Conservation (phyloP, 2,329 filamentous ascomycete species). For the Beauveria asiatica region DNA sequence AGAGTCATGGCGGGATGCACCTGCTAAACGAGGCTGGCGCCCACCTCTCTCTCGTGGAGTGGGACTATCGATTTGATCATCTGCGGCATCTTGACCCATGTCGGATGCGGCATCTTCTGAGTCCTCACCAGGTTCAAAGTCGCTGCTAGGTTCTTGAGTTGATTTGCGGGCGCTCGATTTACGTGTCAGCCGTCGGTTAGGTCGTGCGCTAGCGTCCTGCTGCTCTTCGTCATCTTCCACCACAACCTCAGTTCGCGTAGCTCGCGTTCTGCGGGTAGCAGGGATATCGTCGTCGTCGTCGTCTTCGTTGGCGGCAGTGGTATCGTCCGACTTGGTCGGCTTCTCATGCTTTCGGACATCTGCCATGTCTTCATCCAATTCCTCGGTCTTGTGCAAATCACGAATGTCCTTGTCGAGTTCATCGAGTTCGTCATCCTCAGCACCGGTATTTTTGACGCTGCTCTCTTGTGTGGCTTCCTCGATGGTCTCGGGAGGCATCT, state of each 20-base stretch:
- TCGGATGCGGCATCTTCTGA: constrained; percentile 44
- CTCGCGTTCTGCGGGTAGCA: constrained; percentile 38
- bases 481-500: constrained; percentile 39
- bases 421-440: constrained; percentile 26
- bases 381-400: constrained; percentile 21
- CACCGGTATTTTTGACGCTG: constrained; percentile 21
- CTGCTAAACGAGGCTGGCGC: constrained; percentile 33
- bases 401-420: constrained; percentile 30
- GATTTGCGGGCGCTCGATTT: constrained; percentile 36
- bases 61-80: constrained; percentile 39
- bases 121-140: constrained; percentile 53
- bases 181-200: constrained; percentile 39
- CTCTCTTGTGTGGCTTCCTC: constrained; percentile 48
- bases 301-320: constrained; percentile 18
- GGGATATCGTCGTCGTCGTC: constrained; percentile 42
- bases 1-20: constrained; percentile 43
- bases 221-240: constrained; percentile 22
- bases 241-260: constrained; percentile 23
- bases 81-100: constrained; percentile 31
- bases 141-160: constrained; percentile 47
- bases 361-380: constrained; percentile 22
- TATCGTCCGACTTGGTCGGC: constrained; percentile 14
- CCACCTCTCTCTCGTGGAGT: constrained; percentile 40
- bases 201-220: constrained; percentile 22
- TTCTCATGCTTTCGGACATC: constrained; percentile 18